phyloP scores from a whole-genome alignment of 2,329 filamentous ascomycete species.

The Penicillium sp. region DNA sequence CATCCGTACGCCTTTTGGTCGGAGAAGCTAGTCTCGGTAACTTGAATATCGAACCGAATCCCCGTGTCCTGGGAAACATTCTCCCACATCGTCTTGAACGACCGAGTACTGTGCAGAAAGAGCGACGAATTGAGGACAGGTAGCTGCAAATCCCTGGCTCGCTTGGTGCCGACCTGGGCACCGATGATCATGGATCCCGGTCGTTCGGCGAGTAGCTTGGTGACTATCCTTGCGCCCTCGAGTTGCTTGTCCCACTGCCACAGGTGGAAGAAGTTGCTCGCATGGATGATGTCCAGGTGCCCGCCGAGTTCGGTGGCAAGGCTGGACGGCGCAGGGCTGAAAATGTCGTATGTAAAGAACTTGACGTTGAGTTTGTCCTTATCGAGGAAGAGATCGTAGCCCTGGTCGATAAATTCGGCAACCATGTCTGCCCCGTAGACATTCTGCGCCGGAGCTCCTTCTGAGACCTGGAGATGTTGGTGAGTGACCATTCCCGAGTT shows the following conservation, averaged over 20 bases:
- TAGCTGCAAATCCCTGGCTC: neutral
- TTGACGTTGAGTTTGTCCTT: neutral
- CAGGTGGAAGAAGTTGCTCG: constrained; percentile 5
- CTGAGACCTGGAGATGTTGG: no score
- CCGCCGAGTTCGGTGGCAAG: no score
- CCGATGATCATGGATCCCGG: constrained; percentile 2
- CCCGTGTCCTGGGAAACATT: neutral
- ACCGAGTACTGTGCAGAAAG: neutral
- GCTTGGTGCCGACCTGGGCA: constrained; percentile 1
- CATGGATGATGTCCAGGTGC: constrained; percentile 1
- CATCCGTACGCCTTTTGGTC: neutral
- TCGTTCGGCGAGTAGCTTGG: neutral
- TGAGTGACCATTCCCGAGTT: no score
- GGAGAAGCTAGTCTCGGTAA: neutral
- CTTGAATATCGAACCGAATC: neutral
- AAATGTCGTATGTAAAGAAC: no score
- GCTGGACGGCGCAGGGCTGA: no score
- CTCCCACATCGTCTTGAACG: neutral
- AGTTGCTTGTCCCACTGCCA: neutral
- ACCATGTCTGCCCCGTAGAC: neutral
- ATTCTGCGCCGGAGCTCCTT: neutral
- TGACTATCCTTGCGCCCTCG: neutral
- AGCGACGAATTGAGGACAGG: neutral
- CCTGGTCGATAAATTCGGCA: neutral
- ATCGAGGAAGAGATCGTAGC: constrained; percentile 3